Conservation (phyloP, 2,329 filamentous ascomycete genomes). For the Teratosphaeria viscida region DNA sequence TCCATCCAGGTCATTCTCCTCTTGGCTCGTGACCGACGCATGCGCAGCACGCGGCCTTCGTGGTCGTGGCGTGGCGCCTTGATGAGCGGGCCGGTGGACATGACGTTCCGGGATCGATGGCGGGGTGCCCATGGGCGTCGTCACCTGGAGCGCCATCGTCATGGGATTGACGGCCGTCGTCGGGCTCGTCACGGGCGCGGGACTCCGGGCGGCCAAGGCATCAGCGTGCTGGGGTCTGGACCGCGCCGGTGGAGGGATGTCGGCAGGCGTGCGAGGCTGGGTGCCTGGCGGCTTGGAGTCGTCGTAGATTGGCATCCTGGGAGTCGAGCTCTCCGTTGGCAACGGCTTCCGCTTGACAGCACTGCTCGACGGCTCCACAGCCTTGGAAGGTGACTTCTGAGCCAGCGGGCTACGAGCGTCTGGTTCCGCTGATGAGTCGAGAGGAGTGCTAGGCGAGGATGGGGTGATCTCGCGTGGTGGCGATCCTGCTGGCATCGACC, state of each 20-base stretch:
- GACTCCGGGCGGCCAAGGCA: background rate
- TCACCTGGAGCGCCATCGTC: background rate
- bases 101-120: constrained; percentile 5
- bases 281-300: constrained; percentile 15
- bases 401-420: background rate
- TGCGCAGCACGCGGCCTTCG: background rate
- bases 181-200: no score
- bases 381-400: background rate
- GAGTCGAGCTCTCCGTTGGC: constrained; percentile 1
- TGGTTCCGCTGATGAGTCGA: background rate
- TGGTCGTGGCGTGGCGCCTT: background rate
- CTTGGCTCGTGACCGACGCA: background rate
- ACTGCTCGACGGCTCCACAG: background rate
- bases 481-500: background rate
- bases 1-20: constrained; percentile 18
- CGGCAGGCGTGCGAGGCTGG: constrained; percentile 28
- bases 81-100: constrained; percentile 7
- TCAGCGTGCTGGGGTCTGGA: constrained; percentile 11
- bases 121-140: background rate
- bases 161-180: background rate
- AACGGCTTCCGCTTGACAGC: constrained; percentile 3
- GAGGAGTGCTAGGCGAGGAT: background rate
- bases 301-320: constrained; percentile 21
- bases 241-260: constrained; percentile 11
- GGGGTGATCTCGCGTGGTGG: background rate